phyloP scores from a whole-genome alignment of 2,329 filamentous ascomycete species.

The Chalara sp. region DNA sequence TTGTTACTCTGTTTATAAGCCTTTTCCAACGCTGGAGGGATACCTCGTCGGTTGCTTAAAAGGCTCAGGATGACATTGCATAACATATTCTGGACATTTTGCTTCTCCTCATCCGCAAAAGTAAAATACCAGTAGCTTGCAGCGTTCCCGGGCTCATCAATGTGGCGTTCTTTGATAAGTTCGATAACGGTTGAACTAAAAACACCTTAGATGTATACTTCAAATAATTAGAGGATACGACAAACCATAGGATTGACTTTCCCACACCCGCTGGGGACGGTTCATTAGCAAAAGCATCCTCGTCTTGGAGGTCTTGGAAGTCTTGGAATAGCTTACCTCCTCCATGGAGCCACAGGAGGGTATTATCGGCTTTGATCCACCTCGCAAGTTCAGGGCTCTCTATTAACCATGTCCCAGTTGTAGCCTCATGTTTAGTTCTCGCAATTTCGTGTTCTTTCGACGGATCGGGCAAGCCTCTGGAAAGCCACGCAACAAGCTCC shows the following conservation, averaged over 20 bases:
- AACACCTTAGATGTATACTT: background rate
- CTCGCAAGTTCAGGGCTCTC: conserved; percentile 1
- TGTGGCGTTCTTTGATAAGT: conserved; percentile 1
- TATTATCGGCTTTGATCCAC: conserved; percentile 4
- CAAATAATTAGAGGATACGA: too few relatives aligned
- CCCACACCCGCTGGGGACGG: conserved; percentile 4
- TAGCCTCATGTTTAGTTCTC: conserved; percentile 3
- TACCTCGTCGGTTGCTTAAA: conserved; percentile 6
- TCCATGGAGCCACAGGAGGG: conserved; percentile 11
- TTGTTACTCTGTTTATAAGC: conserved; percentile 1
- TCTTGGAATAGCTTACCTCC: conserved; percentile 3
- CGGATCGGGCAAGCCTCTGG: conserved; percentile 2
- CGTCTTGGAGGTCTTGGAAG: background rate
- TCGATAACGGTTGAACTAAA: conserved; percentile 10
- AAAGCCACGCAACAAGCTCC: too few relatives aligned
- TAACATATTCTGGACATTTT: conserved; percentile 5
- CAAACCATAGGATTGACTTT: conserved; percentile 9
- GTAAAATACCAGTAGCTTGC: conserved; percentile 12
- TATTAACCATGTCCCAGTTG: conserved; percentile 12
- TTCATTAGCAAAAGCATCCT: background rate
- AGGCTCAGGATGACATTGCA: conserved; percentile 7
- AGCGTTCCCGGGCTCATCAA: background rate
- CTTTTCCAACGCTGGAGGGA: background rate
- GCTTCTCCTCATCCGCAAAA: conserved; percentile 5
- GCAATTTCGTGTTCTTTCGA: conserved; percentile 11